A percentile compares a stretch with the other conserved stretches of the same genome.
Evolutionary conservation across 1,284 basidiomycete genomes (phyloP).

Genomic region (Inonotus hispidus): DNA sequence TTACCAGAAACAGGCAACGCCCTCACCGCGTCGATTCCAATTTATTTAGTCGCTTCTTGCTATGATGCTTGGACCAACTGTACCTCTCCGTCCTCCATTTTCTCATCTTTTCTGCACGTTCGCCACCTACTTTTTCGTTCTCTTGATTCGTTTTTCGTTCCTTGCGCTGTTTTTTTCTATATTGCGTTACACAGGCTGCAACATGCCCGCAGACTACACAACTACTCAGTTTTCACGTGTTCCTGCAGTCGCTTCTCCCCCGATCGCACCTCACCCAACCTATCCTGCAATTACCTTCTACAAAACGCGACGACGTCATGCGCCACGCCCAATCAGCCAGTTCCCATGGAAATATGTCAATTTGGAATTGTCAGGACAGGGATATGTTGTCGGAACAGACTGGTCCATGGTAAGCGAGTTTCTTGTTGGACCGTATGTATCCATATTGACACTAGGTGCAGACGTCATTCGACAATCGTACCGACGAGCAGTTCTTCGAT

Average conservation of each 20-base stretch:
- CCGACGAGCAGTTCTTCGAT: slow-evolving; percentile 3
- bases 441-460: not conserved
- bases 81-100: not conserved
- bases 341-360: not conserved
- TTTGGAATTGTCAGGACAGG: not conserved
- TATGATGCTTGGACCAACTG: not conserved
- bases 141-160: not conserved
- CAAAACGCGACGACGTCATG: not conserved
- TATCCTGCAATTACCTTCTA: not conserved
- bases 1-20: slow-evolving; percentile 1
- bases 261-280: not conserved
- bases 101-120: not conserved
- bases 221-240: not conserved
- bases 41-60: not conserved
- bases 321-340: not conserved
- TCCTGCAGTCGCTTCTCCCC: not conserved
- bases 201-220: not conserved
- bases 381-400: not conserved
- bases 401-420: not conserved
- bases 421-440: not conserved
- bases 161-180: too few relatives aligned
- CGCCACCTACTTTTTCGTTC: not conserved
- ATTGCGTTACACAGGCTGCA: too few relatives aligned
- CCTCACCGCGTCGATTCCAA: not conserved
- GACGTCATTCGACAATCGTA: not conserved